Percentiles rank a stretch among this genome's conserved stretches.
phyloP scores from a whole-genome alignment of 352 stramenopile genomes.

The Globisporangium canariense region DNA sequence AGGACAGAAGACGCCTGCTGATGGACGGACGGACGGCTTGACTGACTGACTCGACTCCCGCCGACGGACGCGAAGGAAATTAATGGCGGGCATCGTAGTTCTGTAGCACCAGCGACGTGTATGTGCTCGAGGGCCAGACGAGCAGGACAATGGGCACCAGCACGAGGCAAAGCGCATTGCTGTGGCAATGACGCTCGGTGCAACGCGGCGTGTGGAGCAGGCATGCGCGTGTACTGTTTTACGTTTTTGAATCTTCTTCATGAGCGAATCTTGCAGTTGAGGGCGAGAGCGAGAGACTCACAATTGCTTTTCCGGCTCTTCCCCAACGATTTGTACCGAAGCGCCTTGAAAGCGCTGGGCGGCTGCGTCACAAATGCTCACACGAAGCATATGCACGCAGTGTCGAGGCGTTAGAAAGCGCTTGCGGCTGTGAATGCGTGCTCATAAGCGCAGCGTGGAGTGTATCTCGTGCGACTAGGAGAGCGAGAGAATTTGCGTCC shows the following conservation, averaged over 20 bases:
- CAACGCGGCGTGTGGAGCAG: neutral
- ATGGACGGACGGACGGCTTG: neutral
- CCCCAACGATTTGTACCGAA: neutral
- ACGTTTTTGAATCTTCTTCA: slow-evolving; percentile 9
- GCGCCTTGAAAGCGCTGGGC: neutral
- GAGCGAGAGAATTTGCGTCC: neutral
- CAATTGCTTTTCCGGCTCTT: neutral
- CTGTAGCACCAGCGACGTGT: too few species aligned
- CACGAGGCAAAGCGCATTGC: neutral
- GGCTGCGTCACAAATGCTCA: too few species aligned
- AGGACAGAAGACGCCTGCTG: neutral
- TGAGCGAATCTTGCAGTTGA: slow-evolving; percentile 4
- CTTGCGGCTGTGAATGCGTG: neutral
- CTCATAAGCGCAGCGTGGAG: neutral
- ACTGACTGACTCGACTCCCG: neutral
- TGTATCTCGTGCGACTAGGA: neutral
- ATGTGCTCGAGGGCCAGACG: too few species aligned
- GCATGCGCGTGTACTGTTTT: neutral
- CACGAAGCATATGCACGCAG: too few species aligned
- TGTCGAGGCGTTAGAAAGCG: too few species aligned
- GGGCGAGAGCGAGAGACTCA: neutral
- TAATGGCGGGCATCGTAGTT: neutral
- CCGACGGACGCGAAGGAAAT: neutral
- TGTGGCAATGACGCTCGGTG: neutral
- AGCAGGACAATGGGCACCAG: neutral